phyloP scores from a whole-genome alignment of 2,329 filamentous ascomycete genomes.

The Coniochaeta prunicola region DNA sequence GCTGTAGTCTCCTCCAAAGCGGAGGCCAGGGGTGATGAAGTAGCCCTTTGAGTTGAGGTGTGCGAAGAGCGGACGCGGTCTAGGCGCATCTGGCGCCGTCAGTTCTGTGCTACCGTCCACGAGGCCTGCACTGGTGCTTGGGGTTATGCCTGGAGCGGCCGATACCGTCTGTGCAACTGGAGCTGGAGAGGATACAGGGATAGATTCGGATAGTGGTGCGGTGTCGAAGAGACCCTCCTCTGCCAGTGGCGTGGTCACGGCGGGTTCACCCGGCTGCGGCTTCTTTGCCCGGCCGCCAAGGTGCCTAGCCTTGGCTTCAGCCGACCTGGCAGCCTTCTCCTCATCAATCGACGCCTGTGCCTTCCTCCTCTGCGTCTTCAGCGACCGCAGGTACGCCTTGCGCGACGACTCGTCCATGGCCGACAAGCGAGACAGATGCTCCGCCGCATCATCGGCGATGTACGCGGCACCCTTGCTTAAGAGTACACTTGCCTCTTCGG shows the following conservation, averaged over 20 bases:
- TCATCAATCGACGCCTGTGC: slow-evolving; percentile 33
- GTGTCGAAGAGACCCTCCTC: slow-evolving; percentile 6
- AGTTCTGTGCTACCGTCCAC: slow-evolving; percentile 7
- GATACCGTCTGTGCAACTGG: not conserved
- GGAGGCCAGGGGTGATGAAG: slow-evolving; percentile 84
- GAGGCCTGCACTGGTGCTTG: slow-evolving; percentile 28
- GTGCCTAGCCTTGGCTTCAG: slow-evolving; percentile 16
- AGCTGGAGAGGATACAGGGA: not conserved
- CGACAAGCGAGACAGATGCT: slow-evolving; percentile 59
- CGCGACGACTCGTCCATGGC: slow-evolving; percentile 50
- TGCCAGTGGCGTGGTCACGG: not conserved
- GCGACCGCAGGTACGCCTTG: slow-evolving; percentile 56
- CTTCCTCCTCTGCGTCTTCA: slow-evolving; percentile 32
- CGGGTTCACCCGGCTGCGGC: slow-evolving; percentile 4
- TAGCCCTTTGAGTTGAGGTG: slow-evolving; percentile 74
- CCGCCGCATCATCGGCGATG: slow-evolving; percentile 70
- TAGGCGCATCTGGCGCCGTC: slow-evolving; percentile 22
- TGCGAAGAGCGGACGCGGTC: slow-evolving; percentile 68
- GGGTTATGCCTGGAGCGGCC: slow-evolving; percentile 26
- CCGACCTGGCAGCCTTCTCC: slow-evolving; percentile 25
- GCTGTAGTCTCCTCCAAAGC: slow-evolving; percentile 90
- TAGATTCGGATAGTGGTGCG: not conserved
- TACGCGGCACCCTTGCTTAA: slow-evolving; percentile 71
- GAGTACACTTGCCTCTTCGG: slow-evolving; percentile 79
- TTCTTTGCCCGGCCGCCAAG: slow-evolving; percentile 4